phyloP scores from a whole-genome alignment of 768 basidiomycete genomes.

The Krasilnikovozyma curviuscula region DNA sequence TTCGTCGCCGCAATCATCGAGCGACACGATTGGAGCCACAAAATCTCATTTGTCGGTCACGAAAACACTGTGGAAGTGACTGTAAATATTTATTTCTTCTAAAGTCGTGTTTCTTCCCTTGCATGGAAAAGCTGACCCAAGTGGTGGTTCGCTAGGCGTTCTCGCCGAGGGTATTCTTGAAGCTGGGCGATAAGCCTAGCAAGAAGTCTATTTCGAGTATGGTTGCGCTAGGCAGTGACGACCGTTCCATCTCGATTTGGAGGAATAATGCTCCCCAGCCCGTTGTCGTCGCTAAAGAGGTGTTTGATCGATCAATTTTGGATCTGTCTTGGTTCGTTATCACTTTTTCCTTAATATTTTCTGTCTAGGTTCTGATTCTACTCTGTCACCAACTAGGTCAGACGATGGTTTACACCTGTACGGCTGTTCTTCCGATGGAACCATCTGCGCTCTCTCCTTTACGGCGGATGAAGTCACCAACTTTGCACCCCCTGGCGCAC shows the following conservation, averaged over 20 bases:
- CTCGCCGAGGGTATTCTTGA: constrained; percentile 84
- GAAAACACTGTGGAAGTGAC: constrained; percentile 94
- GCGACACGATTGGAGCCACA: constrained; percentile 60
- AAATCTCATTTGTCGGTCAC: constrained; percentile 88
- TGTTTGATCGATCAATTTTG: constrained; percentile 85
- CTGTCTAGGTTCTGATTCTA: not conserved
- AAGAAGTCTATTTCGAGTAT: constrained; percentile 21
- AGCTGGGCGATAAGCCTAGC: constrained; percentile 36
- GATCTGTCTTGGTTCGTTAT: constrained; percentile 72
- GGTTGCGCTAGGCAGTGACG: constrained; percentile 53
- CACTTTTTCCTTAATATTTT: not conserved
- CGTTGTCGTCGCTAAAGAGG: constrained; percentile 76
- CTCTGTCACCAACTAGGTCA: constrained; percentile 39
- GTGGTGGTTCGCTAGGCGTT: constrained; percentile 41
- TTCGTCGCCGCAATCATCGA: constrained; percentile 95
- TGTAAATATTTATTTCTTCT: constrained; percentile 32
- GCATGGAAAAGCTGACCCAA: not conserved
- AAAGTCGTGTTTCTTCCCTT: not conserved
- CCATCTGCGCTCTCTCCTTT: constrained; percentile 73
- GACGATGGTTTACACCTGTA: constrained; percentile 80
- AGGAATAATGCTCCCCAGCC: constrained; percentile 81
- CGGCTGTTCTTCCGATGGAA: constrained; percentile 88
- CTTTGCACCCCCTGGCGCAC: constrained; percentile 6
- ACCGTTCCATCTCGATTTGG: constrained; percentile 71
- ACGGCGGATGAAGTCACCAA: constrained; percentile 27